These are phyloP conservation scores for Serendipita vermifera DNA, from an alignment of 768 basidiomycete species.

Conservation along the genomic window DNA sequence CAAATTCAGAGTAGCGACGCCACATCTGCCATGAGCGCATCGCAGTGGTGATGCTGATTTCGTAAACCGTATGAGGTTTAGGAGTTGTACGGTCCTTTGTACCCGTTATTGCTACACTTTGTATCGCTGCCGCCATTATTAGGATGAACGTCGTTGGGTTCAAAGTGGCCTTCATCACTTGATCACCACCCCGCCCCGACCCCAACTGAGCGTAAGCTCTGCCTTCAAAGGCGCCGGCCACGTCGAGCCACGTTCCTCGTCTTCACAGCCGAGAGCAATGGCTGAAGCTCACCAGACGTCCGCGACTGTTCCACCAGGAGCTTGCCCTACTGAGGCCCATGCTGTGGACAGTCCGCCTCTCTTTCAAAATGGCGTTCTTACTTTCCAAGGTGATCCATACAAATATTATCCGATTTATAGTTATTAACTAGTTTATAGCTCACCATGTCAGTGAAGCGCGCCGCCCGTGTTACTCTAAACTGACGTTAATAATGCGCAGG, in stretches of 20 bases:
- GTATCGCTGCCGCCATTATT: neutral
- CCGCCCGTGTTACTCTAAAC: neutral
- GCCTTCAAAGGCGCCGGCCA: neutral
- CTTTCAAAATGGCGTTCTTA: conserved; percentile 46
- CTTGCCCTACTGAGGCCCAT: neutral
- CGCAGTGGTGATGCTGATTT: conserved; percentile 72
- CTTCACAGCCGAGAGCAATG: conserved; percentile 1
- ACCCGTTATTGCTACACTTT: conserved; percentile 3
- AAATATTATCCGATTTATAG: neutral
- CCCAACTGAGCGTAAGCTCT: neutral
- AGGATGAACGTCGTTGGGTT: neutral
- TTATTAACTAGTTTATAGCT: too few species aligned
- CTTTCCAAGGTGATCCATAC: conserved; percentile 43
- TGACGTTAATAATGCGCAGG: conserved; percentile 23
- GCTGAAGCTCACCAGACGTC: conserved; percentile 5
- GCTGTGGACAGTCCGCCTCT: conserved; percentile 39
- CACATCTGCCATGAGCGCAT: conserved; percentile 90
- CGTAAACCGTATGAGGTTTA: conserved; percentile 71
- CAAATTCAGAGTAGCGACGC: conserved; percentile 91
- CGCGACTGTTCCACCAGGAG: neutral
- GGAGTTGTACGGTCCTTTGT: conserved; percentile 47
- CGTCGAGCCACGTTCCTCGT: conserved; percentile 2
- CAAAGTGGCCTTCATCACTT: conserved; percentile 2
- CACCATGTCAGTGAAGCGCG: conserved; percentile 36
- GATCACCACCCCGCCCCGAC: neutral